Evolutionary conservation across 495 filamentous ascomycete species (phyloP).

Genomic region (Hypoxylon lienhwacheense): DNA sequence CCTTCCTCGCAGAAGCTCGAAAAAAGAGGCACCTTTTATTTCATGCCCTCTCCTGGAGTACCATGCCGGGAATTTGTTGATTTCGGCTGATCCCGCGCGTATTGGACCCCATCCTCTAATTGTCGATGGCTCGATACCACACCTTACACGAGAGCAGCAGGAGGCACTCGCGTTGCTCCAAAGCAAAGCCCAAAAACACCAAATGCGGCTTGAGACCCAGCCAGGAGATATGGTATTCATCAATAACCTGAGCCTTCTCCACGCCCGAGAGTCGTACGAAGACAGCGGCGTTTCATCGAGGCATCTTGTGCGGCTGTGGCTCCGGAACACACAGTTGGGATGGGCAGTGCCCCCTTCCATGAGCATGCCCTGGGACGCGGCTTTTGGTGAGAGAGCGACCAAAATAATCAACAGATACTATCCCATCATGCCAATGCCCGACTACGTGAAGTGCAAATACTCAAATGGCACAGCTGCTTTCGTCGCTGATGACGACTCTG

Average conservation of each 20-base stretch:
- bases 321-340: conserved; percentile 45
- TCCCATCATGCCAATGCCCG: conserved; percentile 40
- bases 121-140: conserved; percentile 34
- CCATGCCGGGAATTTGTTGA: conserved; percentile 39
- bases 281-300: conserved; percentile 42
- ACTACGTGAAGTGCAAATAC: conserved; percentile 49
- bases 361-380: conserved; percentile 49
- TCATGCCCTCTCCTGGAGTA: conserved; percentile 45
- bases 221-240: conserved; percentile 64
- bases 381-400: conserved; percentile 38
- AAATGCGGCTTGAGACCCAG: conserved; percentile 49
- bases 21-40: conserved; percentile 39
- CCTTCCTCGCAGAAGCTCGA: conserved; percentile 36
- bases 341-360: conserved; percentile 48
- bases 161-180: conserved; percentile 42
- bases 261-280: conserved; percentile 55
- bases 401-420: conserved; percentile 38
- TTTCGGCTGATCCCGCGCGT: conserved; percentile 48
- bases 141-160: conserved; percentile 39
- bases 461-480: conserved; percentile 51
- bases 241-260: conserved; percentile 64
- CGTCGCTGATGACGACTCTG: conserved; percentile 32
- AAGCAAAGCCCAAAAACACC: conserved; percentile 39
- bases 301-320: conserved; percentile 57
- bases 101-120: conserved; percentile 46